These are phyloP conservation scores for Nannizziopsis barbatae DNA, from an alignment of 2,329 filamentous ascomycete genomes.

Conservation along the genomic window DNA sequence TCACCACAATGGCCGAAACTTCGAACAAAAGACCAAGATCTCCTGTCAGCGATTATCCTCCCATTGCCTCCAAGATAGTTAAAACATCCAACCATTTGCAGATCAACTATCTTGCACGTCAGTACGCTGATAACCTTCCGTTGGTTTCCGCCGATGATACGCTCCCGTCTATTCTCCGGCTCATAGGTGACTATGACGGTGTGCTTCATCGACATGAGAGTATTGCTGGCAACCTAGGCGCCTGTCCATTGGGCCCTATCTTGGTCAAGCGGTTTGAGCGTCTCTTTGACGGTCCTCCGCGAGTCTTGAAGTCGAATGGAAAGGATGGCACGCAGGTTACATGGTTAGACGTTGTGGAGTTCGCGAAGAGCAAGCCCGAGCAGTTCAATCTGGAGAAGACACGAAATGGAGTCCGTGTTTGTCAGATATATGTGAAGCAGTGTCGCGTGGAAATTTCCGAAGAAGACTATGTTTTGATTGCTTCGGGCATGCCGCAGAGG, in stretches of 20 bases:
- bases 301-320: slow-evolving; percentile 51
- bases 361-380: slow-evolving; percentile 66
- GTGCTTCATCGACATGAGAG: slow-evolving; percentile 77
- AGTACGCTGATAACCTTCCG: slow-evolving; percentile 51
- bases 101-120: slow-evolving; percentile 57
- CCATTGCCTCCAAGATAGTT: slow-evolving; percentile 39
- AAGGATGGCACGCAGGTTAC: slow-evolving; percentile 53
- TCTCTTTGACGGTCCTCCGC: slow-evolving; percentile 71
- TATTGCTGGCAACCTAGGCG: slow-evolving; percentile 73
- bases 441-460: slow-evolving; percentile 74
- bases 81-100: slow-evolving; percentile 52
- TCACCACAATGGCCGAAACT: slow-evolving; percentile 24
- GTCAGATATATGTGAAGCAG: slow-evolving; percentile 73
- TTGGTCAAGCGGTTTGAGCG: slow-evolving; percentile 77
- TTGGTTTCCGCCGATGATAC: slow-evolving; percentile 55
- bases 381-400: slow-evolving; percentile 64
- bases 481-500: slow-evolving; percentile 70
- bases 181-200: slow-evolving; percentile 72
- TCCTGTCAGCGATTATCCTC: slow-evolving; percentile 31
- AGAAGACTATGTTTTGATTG: slow-evolving; percentile 76
- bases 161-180: slow-evolving; percentile 59
- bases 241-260: slow-evolving; percentile 69
- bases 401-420: slow-evolving; percentile 58
- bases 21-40: slow-evolving; percentile 38
- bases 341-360: slow-evolving; percentile 79